Percentiles rank a stretch among this genome's conserved stretches.
phyloP scores from a whole-genome alignment of 352 stramenopile species.

The Phytophthora vignae region DNA sequence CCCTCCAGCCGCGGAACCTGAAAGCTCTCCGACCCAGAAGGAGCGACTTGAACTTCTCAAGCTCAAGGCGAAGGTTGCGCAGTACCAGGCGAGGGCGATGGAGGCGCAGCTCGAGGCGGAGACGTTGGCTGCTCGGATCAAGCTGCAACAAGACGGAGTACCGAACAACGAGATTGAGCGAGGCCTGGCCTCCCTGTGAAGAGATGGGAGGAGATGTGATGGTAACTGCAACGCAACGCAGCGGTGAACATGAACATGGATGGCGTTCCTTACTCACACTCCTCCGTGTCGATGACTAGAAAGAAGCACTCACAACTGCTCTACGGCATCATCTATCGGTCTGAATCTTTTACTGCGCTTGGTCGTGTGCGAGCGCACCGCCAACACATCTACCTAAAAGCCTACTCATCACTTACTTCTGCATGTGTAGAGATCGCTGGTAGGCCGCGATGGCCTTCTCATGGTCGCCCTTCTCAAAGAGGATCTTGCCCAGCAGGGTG shows the following conservation, averaged over 20 bases:
- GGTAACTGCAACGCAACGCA: neutral
- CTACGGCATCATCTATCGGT: conserved; percentile 36
- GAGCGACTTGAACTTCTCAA: neutral
- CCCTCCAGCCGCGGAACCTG: no score
- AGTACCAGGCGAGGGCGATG: neutral
- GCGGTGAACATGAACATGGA: conserved; percentile 4
- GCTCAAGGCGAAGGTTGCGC: neutral
- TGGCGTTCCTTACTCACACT: conserved; percentile 12
- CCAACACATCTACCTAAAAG: conserved; percentile 32
- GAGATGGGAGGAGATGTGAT: neutral
- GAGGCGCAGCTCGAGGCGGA: neutral
- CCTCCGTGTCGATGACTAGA: conserved; percentile 3
- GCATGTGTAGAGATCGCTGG: conserved; percentile 83
- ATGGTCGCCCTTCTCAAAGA: conserved; percentile 90
- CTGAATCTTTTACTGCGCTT: conserved; percentile 20
- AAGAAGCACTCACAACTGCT: conserved; percentile 22
- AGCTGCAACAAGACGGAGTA: neutral
- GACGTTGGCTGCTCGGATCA: neutral
- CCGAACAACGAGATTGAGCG: neutral
- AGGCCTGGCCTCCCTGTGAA: neutral
- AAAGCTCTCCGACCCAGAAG: neutral
- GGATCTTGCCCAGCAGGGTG: conserved; percentile 86
- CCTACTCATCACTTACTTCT: conserved; percentile 48
- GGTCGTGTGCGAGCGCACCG: conserved; percentile 8
- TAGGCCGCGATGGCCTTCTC: conserved; percentile 89